These are phyloP conservation scores for Lepiota venenata DNA, from an alignment of 768 basidiomycete species.

Conservation along the genomic window DNA sequence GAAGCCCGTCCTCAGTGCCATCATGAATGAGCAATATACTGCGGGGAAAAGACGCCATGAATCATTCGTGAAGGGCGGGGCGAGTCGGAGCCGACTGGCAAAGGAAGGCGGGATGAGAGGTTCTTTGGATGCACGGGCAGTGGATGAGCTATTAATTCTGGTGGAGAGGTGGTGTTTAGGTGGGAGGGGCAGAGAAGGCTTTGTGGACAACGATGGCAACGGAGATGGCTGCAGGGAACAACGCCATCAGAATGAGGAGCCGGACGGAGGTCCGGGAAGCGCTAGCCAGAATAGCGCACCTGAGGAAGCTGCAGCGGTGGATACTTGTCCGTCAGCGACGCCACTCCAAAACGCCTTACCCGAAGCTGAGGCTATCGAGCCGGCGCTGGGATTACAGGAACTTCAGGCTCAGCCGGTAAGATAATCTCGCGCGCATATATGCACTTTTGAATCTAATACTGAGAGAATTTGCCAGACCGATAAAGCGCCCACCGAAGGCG, in stretches of 20 bases:
- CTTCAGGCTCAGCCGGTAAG: too few relatives aligned
- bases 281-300: too few relatives aligned
- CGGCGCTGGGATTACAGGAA: too few relatives aligned
- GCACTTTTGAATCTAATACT: too few relatives aligned
- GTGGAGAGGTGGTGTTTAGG: constrained; percentile 44
- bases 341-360: too few relatives aligned
- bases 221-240: too few relatives aligned
- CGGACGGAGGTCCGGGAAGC: too few relatives aligned
- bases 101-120: constrained; percentile 35
- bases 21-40: constrained; percentile 51
- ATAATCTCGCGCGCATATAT: too few relatives aligned
- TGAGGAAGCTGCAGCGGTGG: too few relatives aligned
- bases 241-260: too few relatives aligned
- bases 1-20: constrained; percentile 58
- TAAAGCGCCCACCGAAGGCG: background rate
- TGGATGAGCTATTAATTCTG: constrained; percentile 30
- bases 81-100: constrained; percentile 36
- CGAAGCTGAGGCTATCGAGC: too few relatives aligned
- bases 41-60: constrained; percentile 50
- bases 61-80: constrained; percentile 57
- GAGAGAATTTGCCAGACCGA: background rate
- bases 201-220: constrained; percentile 3
- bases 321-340: too few relatives aligned
- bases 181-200: background rate
- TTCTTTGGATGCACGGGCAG: constrained; percentile 36